Evolutionary conservation across 1,284 basidiomycete genomes (phyloP).

Genomic region (Apiotrichum domesticum): DNA sequence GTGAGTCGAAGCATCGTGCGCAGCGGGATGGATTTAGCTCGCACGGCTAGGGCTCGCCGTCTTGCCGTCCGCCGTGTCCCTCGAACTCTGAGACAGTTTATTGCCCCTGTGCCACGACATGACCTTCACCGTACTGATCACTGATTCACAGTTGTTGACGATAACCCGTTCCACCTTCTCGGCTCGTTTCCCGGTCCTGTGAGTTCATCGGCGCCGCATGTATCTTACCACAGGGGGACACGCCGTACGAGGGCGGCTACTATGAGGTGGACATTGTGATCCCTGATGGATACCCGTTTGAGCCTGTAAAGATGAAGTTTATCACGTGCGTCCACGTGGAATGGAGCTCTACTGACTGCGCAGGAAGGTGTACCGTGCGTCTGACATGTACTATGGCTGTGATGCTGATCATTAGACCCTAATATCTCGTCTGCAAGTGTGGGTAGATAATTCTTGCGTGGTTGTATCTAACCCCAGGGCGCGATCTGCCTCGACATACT

Average conservation of each 20-base stretch:
- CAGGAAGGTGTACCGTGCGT: slow-evolving; percentile 77
- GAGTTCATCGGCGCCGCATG: slow-evolving; percentile 17
- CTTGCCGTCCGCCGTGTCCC: not conserved
- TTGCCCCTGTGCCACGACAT: too few relatives aligned
- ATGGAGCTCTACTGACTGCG: slow-evolving; percentile 4
- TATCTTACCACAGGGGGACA: slow-evolving; percentile 52
- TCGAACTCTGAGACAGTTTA: too few relatives aligned
- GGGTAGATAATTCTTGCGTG: slow-evolving; percentile 1
- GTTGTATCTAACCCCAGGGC: slow-evolving; percentile 30
- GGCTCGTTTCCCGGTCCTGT: slow-evolving; percentile 88
- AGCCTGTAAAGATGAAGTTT: slow-evolving; percentile 98
- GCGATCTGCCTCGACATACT: slow-evolving; percentile 59
- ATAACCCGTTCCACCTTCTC: slow-evolving; percentile 78
- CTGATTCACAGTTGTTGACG: slow-evolving; percentile 59
- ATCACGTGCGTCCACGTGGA: slow-evolving; percentile 55
- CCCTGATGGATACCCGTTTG: slow-evolving; percentile 90
- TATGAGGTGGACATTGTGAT: slow-evolving; percentile 96
- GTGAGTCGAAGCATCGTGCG: slow-evolving; percentile 22
- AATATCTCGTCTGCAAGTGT: slow-evolving; percentile 90
- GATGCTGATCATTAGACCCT: slow-evolving; percentile 52
- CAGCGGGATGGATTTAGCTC: too few relatives aligned
- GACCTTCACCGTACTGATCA: too few relatives aligned
- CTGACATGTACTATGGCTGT: not conserved
- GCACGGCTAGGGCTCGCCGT: not conserved
- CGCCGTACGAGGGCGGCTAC: slow-evolving; percentile 86